Percentiles rank a stretch among this genome's conserved stretches.
These are phyloP conservation scores for Fusarium torreyae DNA, from an alignment of 2,329 filamentous ascomycete species.

Conservation along the genomic window DNA sequence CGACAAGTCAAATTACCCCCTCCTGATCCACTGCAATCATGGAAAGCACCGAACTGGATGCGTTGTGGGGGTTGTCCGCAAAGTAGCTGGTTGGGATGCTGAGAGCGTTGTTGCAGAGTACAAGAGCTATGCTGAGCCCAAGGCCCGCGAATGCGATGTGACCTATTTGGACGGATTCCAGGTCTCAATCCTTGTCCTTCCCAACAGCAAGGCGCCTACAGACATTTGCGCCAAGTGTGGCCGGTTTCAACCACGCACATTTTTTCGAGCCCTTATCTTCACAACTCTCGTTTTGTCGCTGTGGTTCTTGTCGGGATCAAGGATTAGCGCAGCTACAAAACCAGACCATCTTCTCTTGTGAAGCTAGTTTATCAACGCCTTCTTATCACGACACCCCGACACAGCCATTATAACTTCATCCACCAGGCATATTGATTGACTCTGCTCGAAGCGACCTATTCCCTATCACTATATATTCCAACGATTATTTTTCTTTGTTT, in stretches of 20 bases:
- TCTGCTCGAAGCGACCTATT: neutral
- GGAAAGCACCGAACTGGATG: conserved; percentile 95
- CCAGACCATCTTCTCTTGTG: conserved; percentile 35
- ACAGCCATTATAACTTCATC: conserved; percentile 7
- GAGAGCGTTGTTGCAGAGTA: conserved; percentile 80
- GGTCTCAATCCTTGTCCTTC: conserved; percentile 53
- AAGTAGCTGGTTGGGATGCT: conserved; percentile 77
- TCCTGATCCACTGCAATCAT: conserved; percentile 94
- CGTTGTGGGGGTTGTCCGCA: conserved; percentile 85
- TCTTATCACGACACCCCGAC: neutral
- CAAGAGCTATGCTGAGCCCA: conserved; percentile 72
- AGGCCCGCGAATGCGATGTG: conserved; percentile 72
- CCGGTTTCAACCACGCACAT: conserved; percentile 54
- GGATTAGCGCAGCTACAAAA: conserved; percentile 44
- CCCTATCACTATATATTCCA: conserved; percentile 7
- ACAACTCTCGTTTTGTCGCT: conserved; percentile 59
- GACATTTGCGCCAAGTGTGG: conserved; percentile 32
- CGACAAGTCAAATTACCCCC: conserved; percentile 80
- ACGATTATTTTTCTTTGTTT: conserved; percentile 15
- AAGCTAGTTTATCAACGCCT: neutral
- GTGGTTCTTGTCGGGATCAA: conserved; percentile 60
- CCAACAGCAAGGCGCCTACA: conserved; percentile 2
- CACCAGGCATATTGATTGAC: neutral
- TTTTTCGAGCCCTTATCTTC: conserved; percentile 62
- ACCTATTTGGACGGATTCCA: conserved; percentile 70